Base-by-base conservation (phyloP, 805 yeast genomes). In the Candida peoriensis region DNA sequence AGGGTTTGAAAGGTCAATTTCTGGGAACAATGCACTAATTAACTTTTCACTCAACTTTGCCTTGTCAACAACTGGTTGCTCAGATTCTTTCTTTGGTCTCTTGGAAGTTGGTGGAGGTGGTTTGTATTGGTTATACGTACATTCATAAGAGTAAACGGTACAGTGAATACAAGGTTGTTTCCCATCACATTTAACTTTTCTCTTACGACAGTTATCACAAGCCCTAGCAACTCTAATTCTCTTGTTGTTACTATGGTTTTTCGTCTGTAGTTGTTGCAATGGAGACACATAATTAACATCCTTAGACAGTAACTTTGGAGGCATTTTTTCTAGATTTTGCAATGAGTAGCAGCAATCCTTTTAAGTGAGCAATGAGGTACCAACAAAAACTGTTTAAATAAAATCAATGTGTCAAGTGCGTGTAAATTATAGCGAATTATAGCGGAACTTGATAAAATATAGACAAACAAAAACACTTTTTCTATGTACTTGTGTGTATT, bases 161-260 rank as follows among this genome's bases (percentile, higher is more conserved):
- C 96, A 88, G 53, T 82, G 90, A 28, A 81, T 78, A 58, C 90
- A 83, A 1, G 93, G 94, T 50, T 78, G 86, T 48, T 78, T 78
- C 6, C 90, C 90, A 50, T 83, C 93, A 59, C 94, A 84, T 53
- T 81, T 82, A 37, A 83, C 89, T 52, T 83, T 83, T 52, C 82
- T 80, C 51, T 69, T 72, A 13, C 89, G 68, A 53, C 93, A 82
- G 34, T 71, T 74, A 46, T 78, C 83, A 51, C 93, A 82, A 4
- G 90, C 90, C 37, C 85, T 60, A 1, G 83, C 68, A 20, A 81
- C 89, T 32, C 89, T 59, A 43, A 75, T 63, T 19, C 85, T 63
- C 50, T 78, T 79, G 30, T 55, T 57, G 20, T 31, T 44, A 18
- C 8, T 29, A 18, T 45, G 45, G 35, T 42, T 39, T 13, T 52